A percentile compares a stretch with the other conserved stretches of the same genome.
Evolutionary conservation across 1,284 basidiomycete species (phyloP).

Genomic region (Melampsora larici-populina): DNA sequence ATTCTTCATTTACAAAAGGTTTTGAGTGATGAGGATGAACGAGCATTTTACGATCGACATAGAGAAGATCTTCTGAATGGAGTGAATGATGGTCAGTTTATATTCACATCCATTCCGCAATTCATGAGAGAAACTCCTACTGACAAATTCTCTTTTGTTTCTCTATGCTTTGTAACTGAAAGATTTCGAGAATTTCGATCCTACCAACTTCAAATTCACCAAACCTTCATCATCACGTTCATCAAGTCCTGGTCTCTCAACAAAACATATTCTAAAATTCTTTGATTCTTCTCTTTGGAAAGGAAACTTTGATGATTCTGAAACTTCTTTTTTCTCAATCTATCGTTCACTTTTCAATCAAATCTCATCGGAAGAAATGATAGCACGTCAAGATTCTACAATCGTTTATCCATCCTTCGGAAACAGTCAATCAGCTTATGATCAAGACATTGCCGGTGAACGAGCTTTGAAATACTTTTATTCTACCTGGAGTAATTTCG

Average conservation of each 20-base stretch:
- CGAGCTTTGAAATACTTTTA: conserved; percentile 65
- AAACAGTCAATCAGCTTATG: conserved; percentile 70
- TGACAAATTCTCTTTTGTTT: background rate
- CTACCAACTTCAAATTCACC: conserved; percentile 19
- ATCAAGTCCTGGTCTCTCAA: conserved; percentile 21
- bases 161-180: background rate
- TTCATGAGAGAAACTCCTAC: too few species aligned
- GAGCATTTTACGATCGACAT: conserved; percentile 43
- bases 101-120: background rate
- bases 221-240: conserved; percentile 13
- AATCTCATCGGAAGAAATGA: conserved; percentile 74
- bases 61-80: conserved; percentile 33
- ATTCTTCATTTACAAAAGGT: conserved; percentile 5
- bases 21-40: conserved; percentile 38
- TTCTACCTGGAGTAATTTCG: conserved; percentile 78
- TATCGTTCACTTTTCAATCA: conserved; percentile 84
- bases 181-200: conserved; percentile 38
- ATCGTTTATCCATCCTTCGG: conserved; percentile 78
- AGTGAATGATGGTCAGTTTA: conserved; percentile 20
- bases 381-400: conserved; percentile 57
- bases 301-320: conserved; percentile 28
- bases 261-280: conserved; percentile 33
- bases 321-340: conserved; percentile 71
- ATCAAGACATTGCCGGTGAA: conserved; percentile 9
- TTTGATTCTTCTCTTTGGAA: conserved; percentile 43